phyloP scores from a whole-genome alignment of 805 yeast species.

The Spathaspora passalidarum region DNA sequence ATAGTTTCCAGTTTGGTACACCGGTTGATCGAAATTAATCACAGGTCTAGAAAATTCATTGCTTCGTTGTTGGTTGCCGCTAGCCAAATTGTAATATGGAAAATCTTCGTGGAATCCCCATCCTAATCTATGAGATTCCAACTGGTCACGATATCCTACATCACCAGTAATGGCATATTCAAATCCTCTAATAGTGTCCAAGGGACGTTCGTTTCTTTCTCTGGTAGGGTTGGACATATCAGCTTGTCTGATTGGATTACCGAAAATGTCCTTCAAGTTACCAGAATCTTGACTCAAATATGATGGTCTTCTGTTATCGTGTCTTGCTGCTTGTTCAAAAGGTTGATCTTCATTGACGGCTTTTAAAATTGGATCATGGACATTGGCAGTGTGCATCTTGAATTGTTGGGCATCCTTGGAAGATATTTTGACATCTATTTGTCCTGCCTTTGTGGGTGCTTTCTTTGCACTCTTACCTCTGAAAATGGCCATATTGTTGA shows the following conservation, averaged over 20 bases:
- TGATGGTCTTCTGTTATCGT: conserved; percentile 37
- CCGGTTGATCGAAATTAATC: conserved; percentile 38
- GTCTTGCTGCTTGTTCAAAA: conserved; percentile 58
- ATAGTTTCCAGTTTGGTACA: conserved; percentile 57
- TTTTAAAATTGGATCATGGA: conserved; percentile 79
- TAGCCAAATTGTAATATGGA: conserved; percentile 45
- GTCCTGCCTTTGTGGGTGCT: conserved; percentile 3
- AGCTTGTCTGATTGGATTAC: conserved; percentile 70
- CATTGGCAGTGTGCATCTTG: conserved; percentile 64
- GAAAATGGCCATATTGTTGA: conserved; percentile 27
- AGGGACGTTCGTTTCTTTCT: conserved; percentile 90
- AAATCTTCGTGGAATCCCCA: conserved; percentile 85
- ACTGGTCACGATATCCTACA: conserved; percentile 67
- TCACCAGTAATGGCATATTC: conserved; percentile 96
- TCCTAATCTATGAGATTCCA: conserved; percentile 76
- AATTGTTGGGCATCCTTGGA: conserved; percentile 35
- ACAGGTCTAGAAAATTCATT: conserved; percentile 39
- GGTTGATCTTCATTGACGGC: conserved; percentile 98
- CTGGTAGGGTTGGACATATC: conserved; percentile 94
- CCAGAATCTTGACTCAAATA: conserved; percentile 47
- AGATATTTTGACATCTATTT: conserved; percentile 25
- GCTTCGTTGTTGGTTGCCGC: conserved; percentile 25
- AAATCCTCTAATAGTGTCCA: conserved; percentile 91
- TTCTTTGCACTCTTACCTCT: conserved; percentile 29
- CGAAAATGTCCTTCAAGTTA: conserved; percentile 78